Conservation (phyloP, 2,329 filamentous ascomycete genomes). For the Clarireedia homoeocarpa region DNA sequence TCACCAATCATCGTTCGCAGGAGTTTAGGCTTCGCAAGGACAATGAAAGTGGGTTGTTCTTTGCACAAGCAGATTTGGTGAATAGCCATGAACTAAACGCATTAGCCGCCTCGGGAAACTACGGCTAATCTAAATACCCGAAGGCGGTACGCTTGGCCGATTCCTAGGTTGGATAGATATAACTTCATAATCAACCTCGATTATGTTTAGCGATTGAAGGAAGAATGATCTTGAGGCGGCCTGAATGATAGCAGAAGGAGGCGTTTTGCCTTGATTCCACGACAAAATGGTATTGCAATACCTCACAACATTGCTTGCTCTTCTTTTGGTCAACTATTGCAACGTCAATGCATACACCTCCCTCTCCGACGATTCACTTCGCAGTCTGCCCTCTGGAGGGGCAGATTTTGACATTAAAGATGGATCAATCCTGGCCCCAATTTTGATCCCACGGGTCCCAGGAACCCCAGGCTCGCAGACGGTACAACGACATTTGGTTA, state of each 20-base stretch:
- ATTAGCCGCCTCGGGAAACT: not conserved
- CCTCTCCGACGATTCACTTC: conserved; percentile 69
- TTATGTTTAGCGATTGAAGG: not conserved
- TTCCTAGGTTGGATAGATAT: not conserved
- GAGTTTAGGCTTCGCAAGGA: too few relatives aligned
- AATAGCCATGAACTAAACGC: not conserved
- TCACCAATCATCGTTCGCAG: not conserved
- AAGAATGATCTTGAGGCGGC: conserved; percentile 21
- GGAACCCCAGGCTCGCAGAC: conserved; percentile 68
- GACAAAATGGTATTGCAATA: conserved; percentile 16
- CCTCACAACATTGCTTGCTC: conserved; percentile 13
- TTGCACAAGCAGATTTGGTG: not conserved
- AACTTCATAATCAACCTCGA: not conserved
- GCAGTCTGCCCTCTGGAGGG: conserved; percentile 61
- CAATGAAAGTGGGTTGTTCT: not conserved
- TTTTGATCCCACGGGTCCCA: conserved; percentile 80
- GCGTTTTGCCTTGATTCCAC: conserved; percentile 13
- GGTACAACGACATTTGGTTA: conserved; percentile 73
- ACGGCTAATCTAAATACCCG: too few relatives aligned
- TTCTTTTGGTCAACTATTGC: conserved; percentile 14
- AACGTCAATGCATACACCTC: conserved; percentile 25
- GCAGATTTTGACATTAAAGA: conserved; percentile 70
- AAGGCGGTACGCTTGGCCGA: not conserved
- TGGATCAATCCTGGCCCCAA: conserved; percentile 73
- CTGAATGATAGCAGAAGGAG: conserved; percentile 13